phyloP scores from a whole-genome alignment of 202 grass and related monocot genomes.

The Panicum virgatum region DNA sequence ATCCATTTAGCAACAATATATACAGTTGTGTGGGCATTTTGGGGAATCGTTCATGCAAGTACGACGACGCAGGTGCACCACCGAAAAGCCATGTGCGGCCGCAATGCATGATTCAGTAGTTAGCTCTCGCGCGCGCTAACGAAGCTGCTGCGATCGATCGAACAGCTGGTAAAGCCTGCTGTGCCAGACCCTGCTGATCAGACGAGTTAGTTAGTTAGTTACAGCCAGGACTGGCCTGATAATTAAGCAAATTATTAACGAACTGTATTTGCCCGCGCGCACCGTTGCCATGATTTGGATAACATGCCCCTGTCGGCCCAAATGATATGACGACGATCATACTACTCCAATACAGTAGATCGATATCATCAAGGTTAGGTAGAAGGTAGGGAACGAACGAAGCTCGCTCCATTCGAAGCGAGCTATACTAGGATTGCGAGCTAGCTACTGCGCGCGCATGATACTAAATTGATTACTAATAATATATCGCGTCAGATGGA shows the following conservation, averaged over 20 bases:
- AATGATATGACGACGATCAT: neutral
- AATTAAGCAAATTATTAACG: neutral
- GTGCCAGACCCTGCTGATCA: neutral
- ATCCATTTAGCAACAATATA: neutral
- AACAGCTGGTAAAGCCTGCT: neutral
- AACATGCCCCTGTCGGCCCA: neutral
- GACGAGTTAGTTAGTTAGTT: neutral
- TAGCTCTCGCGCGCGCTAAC: neutral
- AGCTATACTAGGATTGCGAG: neutral
- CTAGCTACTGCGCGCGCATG: too few relatives aligned
- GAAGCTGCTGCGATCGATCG: neutral
- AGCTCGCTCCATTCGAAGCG: too few relatives aligned
- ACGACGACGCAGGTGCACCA: neutral
- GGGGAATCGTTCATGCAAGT: neutral
- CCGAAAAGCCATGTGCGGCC: constrained; percentile 26
- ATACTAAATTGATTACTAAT: too few relatives aligned
- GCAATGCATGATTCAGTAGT: constrained; percentile 20
- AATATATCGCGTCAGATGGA: neutral
- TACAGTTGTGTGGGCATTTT: neutral
- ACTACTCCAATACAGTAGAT: neutral
- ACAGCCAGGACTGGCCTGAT: neutral
- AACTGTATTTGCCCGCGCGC: neutral
- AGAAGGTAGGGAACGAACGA: too few relatives aligned
- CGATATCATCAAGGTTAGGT: neutral
- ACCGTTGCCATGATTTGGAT: constrained; percentile 10